These are phyloP conservation scores for Malus hybrid DNA, from an alignment of 331 rosid species.

Conservation along the genomic window DNA sequence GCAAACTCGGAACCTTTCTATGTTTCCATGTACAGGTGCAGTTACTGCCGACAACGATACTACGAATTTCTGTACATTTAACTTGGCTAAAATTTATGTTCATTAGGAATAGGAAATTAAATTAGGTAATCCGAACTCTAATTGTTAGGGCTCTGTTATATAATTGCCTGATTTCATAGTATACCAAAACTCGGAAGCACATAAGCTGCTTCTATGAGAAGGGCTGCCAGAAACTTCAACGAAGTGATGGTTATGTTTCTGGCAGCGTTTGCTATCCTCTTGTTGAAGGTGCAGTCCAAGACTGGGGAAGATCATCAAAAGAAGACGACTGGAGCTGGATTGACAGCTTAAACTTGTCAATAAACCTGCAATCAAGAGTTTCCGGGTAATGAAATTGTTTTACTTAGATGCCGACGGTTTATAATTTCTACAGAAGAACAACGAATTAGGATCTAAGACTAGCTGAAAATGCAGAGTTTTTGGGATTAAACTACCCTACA, in stretches of 20 bases:
- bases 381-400: slow-evolving; percentile 1
- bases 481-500: not conserved
- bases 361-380: slow-evolving; percentile 23
- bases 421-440: not conserved
- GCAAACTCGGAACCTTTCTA: not conserved
- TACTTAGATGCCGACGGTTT: not conserved
- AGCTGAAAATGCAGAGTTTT: not conserved
- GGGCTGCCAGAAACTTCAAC: not conserved
- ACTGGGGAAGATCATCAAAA: not conserved
- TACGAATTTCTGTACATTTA: not conserved
- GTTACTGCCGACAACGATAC: not conserved
- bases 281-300: slow-evolving; percentile 7
- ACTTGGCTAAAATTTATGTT: not conserved
- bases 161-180: not conserved
- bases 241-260: not conserved
- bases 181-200: not conserved
- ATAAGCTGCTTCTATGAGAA: not conserved
- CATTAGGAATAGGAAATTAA: not conserved
- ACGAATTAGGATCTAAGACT: slow-evolving; percentile 14
- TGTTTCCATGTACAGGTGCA: not conserved
- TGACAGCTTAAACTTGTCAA: slow-evolving; percentile 13
- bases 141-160: not conserved
- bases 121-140: not conserved
- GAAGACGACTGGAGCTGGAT: slow-evolving; percentile 15
- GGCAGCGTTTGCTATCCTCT: not conserved